Evolutionary conservation across 192 early-diverging fungal species (phyloP), one percentile per base, ranked within the genome.

Genomic region (Coemansia sp.): DNA sequence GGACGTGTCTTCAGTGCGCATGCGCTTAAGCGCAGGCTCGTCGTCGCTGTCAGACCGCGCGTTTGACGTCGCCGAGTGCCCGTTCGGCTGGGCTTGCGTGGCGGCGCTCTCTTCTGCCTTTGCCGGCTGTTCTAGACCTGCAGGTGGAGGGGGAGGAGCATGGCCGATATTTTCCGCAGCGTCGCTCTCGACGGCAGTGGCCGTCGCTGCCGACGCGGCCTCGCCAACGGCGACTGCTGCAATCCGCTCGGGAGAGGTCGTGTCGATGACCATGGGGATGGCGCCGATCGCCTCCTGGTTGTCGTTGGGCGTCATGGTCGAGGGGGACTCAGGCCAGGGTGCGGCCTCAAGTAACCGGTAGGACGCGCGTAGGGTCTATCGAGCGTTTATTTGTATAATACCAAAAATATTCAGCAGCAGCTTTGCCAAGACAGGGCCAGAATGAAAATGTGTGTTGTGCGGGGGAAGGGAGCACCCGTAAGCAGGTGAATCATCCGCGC

Each of bases 201-300:
- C 39, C 21, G 31, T 39, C 8, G 8, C 34, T 35, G 12, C 46
- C 15, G 46, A 4, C 4, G 8, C 4, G 17, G 36, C 27, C 43
- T 36, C 42, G 11, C 48, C 45, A 12, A 50, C 26, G 17, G 65
- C 57, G 36, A 55, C 55, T 11, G 57, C 50, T 0, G 65, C 45
- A 20, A 61, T 60, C 32, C 58, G 64, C 31, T 75, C 65, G 2
- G 72, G 72, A 3, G 71, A 63, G 0, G 66, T 31, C 4, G 50
- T 45, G 29, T 68, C 66, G 22, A 75, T 46, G 31, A 46, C 52
- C 40, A 75, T 59, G 8, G 44, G 45, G 4, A 54, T 28, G 11
- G 53, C 31, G 15, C n/a, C 43, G 14, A 51, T 51, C n/a, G 60
- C 26, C 50, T 39, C 46, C 11, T 35, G 48, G 45, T 47, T 51